These are phyloP conservation scores for Cicer judaicum DNA, from an alignment of 306 rosid species.

Conservation along the genomic window DNA sequence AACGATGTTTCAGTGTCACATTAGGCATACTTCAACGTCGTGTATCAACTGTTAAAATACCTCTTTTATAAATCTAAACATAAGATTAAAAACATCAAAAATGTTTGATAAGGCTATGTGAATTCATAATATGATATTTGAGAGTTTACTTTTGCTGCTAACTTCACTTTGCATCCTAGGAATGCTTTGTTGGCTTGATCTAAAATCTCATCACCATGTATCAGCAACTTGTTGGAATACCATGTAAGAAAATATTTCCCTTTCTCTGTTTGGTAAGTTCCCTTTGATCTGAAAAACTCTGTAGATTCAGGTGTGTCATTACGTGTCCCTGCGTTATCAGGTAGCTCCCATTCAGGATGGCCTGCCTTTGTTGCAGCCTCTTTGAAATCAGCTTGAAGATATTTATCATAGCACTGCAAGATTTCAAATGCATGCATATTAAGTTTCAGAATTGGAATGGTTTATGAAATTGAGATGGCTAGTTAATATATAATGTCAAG, in stretches of 20 bases:
- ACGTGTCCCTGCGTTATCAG: slow-evolving; percentile 74
- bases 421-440: slow-evolving; percentile 11
- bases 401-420: slow-evolving; percentile 84
- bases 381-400: slow-evolving; percentile 76
- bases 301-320: slow-evolving; percentile 77
- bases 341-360: slow-evolving; percentile 87
- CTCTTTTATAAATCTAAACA: too few relatives aligned
- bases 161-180: slow-evolving; percentile 72
- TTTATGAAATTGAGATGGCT: neutral
- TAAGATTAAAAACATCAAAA: too few relatives aligned
- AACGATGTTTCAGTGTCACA: too few relatives aligned
- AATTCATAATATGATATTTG: neutral
- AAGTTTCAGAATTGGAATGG: neutral
- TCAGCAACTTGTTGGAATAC: slow-evolving; percentile 82
- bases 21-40: too few relatives aligned
- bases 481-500: neutral
- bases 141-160: slow-evolving; percentile 80
- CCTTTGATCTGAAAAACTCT: slow-evolving; percentile 69
- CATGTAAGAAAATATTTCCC: slow-evolving; percentile 87
- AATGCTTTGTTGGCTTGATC: slow-evolving; percentile 84
- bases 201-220: slow-evolving; percentile 81
- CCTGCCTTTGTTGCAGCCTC: slow-evolving; percentile 64
- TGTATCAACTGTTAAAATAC: too few relatives aligned
- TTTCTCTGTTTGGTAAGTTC: slow-evolving; percentile 68
- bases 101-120: too few relatives aligned